These are phyloP conservation scores for Madurella fahalii DNA, from an alignment of 2,329 filamentous ascomycete species.

Conservation along the genomic window DNA sequence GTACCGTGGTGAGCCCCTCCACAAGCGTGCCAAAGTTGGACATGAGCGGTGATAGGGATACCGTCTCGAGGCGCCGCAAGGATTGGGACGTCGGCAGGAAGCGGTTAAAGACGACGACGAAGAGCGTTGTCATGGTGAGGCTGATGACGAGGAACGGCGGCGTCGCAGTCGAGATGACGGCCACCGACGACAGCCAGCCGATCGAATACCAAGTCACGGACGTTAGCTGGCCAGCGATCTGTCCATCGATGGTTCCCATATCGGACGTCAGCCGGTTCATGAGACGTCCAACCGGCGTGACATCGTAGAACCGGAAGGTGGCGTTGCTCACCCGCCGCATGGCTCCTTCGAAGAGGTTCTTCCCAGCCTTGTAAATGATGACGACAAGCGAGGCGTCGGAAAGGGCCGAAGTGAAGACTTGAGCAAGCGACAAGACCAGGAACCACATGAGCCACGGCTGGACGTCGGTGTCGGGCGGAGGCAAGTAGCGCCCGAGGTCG, in stretches of 20 bases:
- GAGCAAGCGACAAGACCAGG: constrained; percentile 57
- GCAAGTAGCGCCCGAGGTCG: constrained; percentile 45
- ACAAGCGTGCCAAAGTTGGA: constrained; percentile 88
- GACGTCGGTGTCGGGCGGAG: constrained; percentile 63
- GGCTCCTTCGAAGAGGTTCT: constrained; percentile 67
- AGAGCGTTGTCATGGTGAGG: constrained; percentile 60
- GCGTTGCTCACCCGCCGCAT: constrained; percentile 71
- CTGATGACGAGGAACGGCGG: constrained; percentile 73
- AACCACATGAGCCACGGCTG: constrained; percentile 72
- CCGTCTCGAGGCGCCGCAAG: constrained; percentile 80
- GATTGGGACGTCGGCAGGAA: constrained; percentile 83
- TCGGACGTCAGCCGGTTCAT: constrained; percentile 93
- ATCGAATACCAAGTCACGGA: constrained; percentile 66
- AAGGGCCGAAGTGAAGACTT: constrained; percentile 56
- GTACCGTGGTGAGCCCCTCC: constrained; percentile 80
- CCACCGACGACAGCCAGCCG: constrained; percentile 66
- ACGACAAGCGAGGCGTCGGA: constrained; percentile 65
- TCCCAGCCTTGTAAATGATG: constrained; percentile 77
- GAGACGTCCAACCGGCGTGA: constrained; percentile 80
- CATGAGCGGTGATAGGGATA: constrained; percentile 81
- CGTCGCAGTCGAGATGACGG: constrained; percentile 76
- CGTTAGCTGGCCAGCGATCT: constrained; percentile 72
- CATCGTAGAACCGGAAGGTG: constrained; percentile 86
- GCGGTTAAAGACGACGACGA: constrained; percentile 67
- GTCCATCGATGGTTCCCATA: constrained; percentile 83